Evolutionary conservation across 2,329 filamentous ascomycete species (phyloP).

Genomic region (Dryadomyces quercivorus): DNA sequence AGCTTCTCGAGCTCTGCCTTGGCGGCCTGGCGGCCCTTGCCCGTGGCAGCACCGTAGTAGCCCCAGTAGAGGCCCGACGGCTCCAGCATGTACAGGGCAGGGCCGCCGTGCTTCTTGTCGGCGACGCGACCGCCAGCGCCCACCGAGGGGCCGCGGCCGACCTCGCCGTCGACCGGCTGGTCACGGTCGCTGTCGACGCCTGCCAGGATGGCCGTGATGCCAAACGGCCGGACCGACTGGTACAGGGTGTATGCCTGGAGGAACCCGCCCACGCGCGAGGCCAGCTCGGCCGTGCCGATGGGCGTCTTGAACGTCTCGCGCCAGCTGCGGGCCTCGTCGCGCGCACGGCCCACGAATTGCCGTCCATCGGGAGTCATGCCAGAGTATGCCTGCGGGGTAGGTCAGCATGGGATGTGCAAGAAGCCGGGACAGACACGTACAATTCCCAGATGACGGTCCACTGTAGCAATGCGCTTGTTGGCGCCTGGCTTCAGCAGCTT

Average conservation of each 20-base stretch:
- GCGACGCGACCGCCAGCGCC: slow-evolving; percentile 74
- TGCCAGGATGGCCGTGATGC: slow-evolving; percentile 86
- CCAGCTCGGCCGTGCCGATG: slow-evolving; percentile 78
- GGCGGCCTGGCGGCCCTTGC: slow-evolving; percentile 90
- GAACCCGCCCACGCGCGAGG: slow-evolving; percentile 88
- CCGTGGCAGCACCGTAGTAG: slow-evolving; percentile 95
- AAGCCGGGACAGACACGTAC: slow-evolving; percentile 40
- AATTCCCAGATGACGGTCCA: slow-evolving; percentile 87
- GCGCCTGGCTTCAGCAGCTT: slow-evolving; percentile 90
- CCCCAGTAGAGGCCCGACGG: slow-evolving; percentile 96
- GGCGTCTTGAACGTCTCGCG: slow-evolving; percentile 88
- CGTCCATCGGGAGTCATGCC: slow-evolving; percentile 90
- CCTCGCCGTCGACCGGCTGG: slow-evolving; percentile 76
- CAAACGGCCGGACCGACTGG: slow-evolving; percentile 91
- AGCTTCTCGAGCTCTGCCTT: slow-evolving; percentile 99
- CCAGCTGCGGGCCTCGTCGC: slow-evolving; percentile 88
- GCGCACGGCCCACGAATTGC: slow-evolving; percentile 87
- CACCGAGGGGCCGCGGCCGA: slow-evolving; percentile 64
- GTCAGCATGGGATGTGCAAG: background rate
- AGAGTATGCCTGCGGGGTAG: slow-evolving; percentile 60
- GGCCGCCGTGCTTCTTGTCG: slow-evolving; percentile 70
- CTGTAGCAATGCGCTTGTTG: slow-evolving; percentile 93
- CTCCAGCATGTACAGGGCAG: slow-evolving; percentile 97
- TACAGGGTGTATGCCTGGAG: slow-evolving; percentile 97
- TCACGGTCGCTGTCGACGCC: slow-evolving; percentile 89